Percentiles rank a stretch among this genome's conserved stretches.
phyloP scores from a whole-genome alignment of 2,329 filamentous ascomycete species.

The Aureobasidium namibiae region DNA sequence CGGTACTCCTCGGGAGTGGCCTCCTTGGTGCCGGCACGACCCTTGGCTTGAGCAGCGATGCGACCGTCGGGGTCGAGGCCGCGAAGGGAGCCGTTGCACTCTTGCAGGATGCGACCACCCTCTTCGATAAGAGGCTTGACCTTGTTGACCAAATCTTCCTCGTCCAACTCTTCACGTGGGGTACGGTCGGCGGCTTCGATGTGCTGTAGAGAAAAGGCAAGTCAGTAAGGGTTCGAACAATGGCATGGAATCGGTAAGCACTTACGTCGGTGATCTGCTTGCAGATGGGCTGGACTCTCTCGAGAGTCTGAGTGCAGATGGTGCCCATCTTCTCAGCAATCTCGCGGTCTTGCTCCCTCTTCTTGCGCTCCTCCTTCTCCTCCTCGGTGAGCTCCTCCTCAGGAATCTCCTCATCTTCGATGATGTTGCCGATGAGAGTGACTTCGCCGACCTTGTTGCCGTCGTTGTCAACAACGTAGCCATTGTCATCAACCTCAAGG shows the following conservation, averaged over 20 bases:
- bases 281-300: conserved; percentile 76
- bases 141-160: conserved; percentile 77
- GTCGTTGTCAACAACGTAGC: conserved; percentile 45
- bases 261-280: conserved; percentile 74
- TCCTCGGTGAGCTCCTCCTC: conserved; percentile 49
- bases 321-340: conserved; percentile 67
- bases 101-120: conserved; percentile 69
- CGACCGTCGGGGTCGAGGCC: conserved; percentile 82
- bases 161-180: conserved; percentile 79
- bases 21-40: conserved; percentile 64
- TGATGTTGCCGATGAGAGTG: conserved; percentile 53
- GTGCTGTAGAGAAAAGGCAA: conserved; percentile 39
- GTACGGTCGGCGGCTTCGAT: conserved; percentile 74
- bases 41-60: conserved; percentile 78
- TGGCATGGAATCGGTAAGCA: conserved; percentile 5
- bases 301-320: conserved; percentile 69
- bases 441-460: conserved; percentile 58
- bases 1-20: conserved; percentile 76
- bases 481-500: conserved; percentile 45
- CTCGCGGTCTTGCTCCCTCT: conserved; percentile 61
- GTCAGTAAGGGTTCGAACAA: conserved; percentile 22
- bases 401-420: conserved; percentile 49
- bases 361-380: conserved; percentile 40
- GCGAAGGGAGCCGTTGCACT: conserved; percentile 79
- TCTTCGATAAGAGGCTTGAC: conserved; percentile 87